These are phyloP conservation scores for Adansonia digitata DNA, from an alignment of 345 rosid genomes.

Conservation along the genomic window DNA sequence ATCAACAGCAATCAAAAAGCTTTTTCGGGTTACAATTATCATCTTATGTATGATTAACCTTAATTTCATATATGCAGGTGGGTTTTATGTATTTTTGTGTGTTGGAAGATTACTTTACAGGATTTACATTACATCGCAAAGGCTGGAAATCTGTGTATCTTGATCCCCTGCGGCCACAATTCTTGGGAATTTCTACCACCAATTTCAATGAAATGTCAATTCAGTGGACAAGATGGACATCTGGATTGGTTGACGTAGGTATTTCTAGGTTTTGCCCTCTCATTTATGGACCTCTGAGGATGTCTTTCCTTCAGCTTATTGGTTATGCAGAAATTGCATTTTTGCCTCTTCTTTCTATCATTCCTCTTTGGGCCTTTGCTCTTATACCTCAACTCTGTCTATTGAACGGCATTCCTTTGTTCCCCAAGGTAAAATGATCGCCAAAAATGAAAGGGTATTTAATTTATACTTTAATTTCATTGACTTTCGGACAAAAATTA, in stretches of 20 bases:
- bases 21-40: neutral
- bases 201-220: constrained; percentile 20
- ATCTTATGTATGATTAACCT: neutral
- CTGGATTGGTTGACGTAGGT: constrained; percentile 24
- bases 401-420: constrained; percentile 31
- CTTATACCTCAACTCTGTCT: constrained; percentile 41
- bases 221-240: constrained; percentile 38
- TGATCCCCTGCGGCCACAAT: constrained; percentile 29
- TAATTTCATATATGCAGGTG: constrained; percentile 19
- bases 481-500: too few species aligned
- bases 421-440: constrained; percentile 29
- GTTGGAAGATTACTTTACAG: constrained; percentile 39
- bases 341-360: constrained; percentile 15
- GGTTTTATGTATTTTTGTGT: constrained; percentile 37
- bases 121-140: constrained; percentile 27
- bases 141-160: constrained; percentile 39
- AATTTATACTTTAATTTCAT: too few species aligned
- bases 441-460: neutral
- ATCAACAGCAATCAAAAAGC: neutral
- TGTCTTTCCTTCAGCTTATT: constrained; percentile 26
- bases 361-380: constrained; percentile 33
- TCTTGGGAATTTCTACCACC: constrained; percentile 27
- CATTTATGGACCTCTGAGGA: constrained; percentile 24
- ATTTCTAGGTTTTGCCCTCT: constrained; percentile 39
- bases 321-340: constrained; percentile 20